Evolutionary conservation across 2,329 filamentous ascomycete genomes (phyloP).

Genomic region (Aspergillus sp.): DNA sequence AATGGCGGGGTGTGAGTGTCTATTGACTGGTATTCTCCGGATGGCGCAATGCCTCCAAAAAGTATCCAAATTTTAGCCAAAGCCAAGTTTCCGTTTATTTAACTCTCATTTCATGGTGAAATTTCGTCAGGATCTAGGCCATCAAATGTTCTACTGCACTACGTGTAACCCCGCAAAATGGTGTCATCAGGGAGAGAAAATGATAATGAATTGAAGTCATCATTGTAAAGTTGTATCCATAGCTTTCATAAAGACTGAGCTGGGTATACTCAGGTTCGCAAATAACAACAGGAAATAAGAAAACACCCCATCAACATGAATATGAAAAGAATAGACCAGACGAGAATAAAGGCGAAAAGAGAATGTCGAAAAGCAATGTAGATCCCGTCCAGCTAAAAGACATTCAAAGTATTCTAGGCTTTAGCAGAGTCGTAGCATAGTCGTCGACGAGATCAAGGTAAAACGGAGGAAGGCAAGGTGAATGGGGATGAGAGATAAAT

Average conservation of each 20-base stretch:
- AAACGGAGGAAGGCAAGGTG: not conserved
- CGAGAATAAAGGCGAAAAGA: not conserved
- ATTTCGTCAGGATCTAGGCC: not conserved
- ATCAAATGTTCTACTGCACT: not conserved
- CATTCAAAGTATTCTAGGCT: not conserved
- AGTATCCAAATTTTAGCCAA: not conserved
- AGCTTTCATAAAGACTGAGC: not conserved
- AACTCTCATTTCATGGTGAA: not conserved
- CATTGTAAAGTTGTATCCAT: not conserved
- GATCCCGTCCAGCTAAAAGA: not conserved
- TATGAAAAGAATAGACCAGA: not conserved
- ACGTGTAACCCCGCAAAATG: not conserved
- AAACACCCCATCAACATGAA: not conserved
- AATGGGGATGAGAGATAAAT: not conserved
- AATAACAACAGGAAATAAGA: not conserved
- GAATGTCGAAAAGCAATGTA: not conserved
- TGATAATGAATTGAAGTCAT: not conserved
- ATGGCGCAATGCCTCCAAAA: not conserved
- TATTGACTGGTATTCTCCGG: not conserved
- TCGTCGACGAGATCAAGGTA: not conserved
- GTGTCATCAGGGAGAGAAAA: not conserved
- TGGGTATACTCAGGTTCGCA: conserved; percentile 3
- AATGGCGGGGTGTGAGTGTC: not conserved
- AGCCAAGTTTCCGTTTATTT: too few relatives aligned
- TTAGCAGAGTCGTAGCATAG: not conserved